Base-by-base conservation (phyloP, 352 stramenopile species). In the Globisporangium cederbergense region DNA sequence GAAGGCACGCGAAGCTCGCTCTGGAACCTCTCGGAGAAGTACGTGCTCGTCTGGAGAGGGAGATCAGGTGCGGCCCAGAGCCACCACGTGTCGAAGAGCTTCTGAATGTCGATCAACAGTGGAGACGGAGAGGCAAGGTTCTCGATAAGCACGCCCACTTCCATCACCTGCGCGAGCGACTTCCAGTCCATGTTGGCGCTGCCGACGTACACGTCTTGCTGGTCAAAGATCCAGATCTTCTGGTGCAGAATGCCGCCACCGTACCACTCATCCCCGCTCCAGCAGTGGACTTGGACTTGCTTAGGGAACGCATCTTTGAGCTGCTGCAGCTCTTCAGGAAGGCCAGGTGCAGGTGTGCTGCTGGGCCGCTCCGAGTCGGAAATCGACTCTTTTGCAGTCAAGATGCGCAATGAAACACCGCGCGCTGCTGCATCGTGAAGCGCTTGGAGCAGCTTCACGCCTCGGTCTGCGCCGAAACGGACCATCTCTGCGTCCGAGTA, bases 121-220 rank as follows among this genome's bases (percentile, higher is more conserved):
- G 60, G 42, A 6, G 74, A 81, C 28, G 51, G 55, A 0, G 71
- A 52, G n/a, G 67, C 55, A 34, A 88, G 62, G 49, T 86, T 63
- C 53, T 86, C 68, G 25, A 93, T 65, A 9, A 90, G 22, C 11
- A 95, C 78, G 20, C 86, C 86, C 22, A 93, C 71, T 40, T 95
- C 86, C 83, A 92, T 93, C 22, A 95, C 86, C 62, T 95, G 84
- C 40, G 82, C 75, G 32, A 95, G 68, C 49, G 80, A 89, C 67
- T 93, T 91, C 84, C 86, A 95, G 71, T 95, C 86, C 84, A 93
- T 93, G 65, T 95, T 95, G 60, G 81, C 82, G 55, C 84, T 93
- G 4, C 84, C 86, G n/a, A 95, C 70, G 67, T 93, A 93, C 60
- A 88, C 76, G 53, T 89, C 72, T 10, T 62, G 60, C 3, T 66